Evolutionary conservation across 2,329 filamentous ascomycete species (phyloP).

Genomic region (Chalaropsis thielavioides): DNA sequence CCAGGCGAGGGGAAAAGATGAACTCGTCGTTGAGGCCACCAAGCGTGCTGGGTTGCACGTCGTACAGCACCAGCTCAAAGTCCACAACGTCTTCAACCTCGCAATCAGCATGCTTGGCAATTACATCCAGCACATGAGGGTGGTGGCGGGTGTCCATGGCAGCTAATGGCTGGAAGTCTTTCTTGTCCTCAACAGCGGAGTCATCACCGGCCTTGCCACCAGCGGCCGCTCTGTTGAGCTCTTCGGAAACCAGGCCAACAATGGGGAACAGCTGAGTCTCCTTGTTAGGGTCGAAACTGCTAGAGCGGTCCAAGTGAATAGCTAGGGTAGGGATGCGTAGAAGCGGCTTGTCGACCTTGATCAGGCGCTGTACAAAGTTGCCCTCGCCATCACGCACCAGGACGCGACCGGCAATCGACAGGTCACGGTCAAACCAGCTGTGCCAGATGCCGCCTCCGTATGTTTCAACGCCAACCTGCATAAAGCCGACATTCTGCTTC

Average conservation of each 20-base stretch:
- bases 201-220: constrained; percentile 29
- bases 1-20: constrained; percentile 86
- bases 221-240: constrained; percentile 52
- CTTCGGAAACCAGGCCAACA: constrained; percentile 69
- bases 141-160: constrained; percentile 73
- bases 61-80: constrained; percentile 94
- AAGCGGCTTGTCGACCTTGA: constrained; percentile 83
- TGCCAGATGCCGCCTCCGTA: constrained; percentile 97
- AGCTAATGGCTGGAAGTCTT: constrained; percentile 59
- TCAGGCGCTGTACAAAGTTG: constrained; percentile 64
- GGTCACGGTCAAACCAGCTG: constrained; percentile 93
- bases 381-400: constrained; percentile 64
- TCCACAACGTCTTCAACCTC: constrained; percentile 62
- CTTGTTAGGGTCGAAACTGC: constrained; percentile 88
- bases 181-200: constrained; percentile 29
- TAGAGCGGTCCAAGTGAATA: constrained; percentile 78
- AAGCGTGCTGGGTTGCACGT: constrained; percentile 79
- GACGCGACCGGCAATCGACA: constrained; percentile 77
- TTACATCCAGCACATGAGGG: constrained; percentile 68
- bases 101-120: constrained; percentile 65
- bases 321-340: constrained; percentile 85
- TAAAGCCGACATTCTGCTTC: constrained; percentile 69
- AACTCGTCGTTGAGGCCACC: constrained; percentile 88
- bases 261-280: constrained; percentile 94
- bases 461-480: constrained; percentile 91